Conservation (phyloP, 345 rosid genomes). For the Stellera chamaejasme region DNA sequence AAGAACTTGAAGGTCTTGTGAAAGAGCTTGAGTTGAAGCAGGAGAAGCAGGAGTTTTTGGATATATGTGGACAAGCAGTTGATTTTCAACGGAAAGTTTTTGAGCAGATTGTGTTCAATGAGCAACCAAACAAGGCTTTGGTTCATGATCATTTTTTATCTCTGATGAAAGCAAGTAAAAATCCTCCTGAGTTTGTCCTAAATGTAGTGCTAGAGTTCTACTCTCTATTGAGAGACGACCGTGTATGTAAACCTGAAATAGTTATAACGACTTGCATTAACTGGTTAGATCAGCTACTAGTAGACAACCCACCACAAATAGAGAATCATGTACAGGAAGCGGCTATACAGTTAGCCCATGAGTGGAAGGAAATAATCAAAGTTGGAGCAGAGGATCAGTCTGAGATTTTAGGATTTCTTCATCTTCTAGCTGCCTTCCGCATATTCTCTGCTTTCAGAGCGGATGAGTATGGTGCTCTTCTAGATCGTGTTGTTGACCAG, state of each 20-base stretch:
- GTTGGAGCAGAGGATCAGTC: constrained; percentile 4
- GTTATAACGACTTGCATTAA: constrained; percentile 6
- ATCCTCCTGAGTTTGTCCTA: constrained; percentile 24
- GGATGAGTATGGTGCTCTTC: constrained; percentile 17
- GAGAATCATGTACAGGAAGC: constrained; percentile 16
- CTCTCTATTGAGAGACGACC: constrained; percentile 10
- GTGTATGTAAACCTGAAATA: constrained; percentile 4
- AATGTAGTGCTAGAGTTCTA: constrained; percentile 24
- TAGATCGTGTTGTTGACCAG: constrained; percentile 13
- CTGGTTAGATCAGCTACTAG: constrained; percentile 16
- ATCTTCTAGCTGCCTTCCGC: constrained; percentile 19
- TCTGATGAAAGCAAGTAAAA: constrained; percentile 12
- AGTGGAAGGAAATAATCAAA: constrained; percentile 21
- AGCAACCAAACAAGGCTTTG: constrained; percentile 9
- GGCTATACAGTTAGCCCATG: constrained; percentile 18
- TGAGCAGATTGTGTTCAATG: constrained; percentile 19
- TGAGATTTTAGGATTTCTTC: constrained; percentile 28
- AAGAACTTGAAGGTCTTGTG: not conserved
- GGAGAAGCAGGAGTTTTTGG: constrained; percentile 9
- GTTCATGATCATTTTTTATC: not conserved
- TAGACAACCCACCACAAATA: constrained; percentile 11
- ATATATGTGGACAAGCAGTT: not conserved
- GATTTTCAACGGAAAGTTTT: not conserved
- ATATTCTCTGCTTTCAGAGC: constrained; percentile 22
- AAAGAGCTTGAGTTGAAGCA: too few relatives aligned